A percentile compares a stretch with the other conserved stretches of the same genome.
phyloP scores from a whole-genome alignment of 805 yeast species.

The Soucietia sequanensis region DNA sequence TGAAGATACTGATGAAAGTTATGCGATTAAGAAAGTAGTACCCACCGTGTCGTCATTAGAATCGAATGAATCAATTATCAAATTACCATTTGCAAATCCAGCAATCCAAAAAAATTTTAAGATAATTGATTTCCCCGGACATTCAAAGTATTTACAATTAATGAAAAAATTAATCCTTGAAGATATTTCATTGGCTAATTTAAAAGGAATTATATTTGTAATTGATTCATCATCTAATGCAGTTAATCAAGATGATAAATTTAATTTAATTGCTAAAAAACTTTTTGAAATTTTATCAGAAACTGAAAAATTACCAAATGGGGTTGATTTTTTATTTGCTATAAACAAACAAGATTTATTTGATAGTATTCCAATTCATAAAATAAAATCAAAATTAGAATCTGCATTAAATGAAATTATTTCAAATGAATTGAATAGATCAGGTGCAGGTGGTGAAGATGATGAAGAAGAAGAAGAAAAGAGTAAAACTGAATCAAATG shows the following conservation, averaged over 20 bases:
- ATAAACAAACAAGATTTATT: constrained; percentile 86
- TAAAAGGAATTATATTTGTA: constrained; percentile 71
- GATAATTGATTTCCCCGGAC: constrained; percentile 88
- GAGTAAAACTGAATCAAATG: constrained; percentile 17
- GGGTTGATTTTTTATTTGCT: constrained; percentile 73
- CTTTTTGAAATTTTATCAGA: constrained; percentile 57
- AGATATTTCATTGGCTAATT: constrained; percentile 33
- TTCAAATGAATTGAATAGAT: constrained; percentile 40
- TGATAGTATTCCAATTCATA: constrained; percentile 69
- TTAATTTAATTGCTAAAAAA: constrained; percentile 51
- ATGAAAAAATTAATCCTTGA: constrained; percentile 49
- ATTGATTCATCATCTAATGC: constrained; percentile 70
- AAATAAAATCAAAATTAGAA: constrained; percentile 61
- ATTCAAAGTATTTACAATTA: constrained; percentile 64
- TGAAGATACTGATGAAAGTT: constrained; percentile 7
- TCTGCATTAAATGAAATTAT: constrained; percentile 59
- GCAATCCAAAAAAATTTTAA: constrained; percentile 39
- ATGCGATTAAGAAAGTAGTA: too few species aligned
- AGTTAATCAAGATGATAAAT: constrained; percentile 33
- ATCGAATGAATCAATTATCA: constrained; percentile 26
- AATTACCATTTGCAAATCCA: constrained; percentile 35
- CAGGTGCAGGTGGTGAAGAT: constrained; percentile 44
- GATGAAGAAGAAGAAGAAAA: constrained; percentile 26
- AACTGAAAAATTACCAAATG: constrained; percentile 65
- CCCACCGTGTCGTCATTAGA: constrained; percentile 40